A percentile compares a stretch with the other conserved stretches of the same genome.
Conservation (phyloP, 495 filamentous ascomycete genomes). For the Penicillium canariense region DNA sequence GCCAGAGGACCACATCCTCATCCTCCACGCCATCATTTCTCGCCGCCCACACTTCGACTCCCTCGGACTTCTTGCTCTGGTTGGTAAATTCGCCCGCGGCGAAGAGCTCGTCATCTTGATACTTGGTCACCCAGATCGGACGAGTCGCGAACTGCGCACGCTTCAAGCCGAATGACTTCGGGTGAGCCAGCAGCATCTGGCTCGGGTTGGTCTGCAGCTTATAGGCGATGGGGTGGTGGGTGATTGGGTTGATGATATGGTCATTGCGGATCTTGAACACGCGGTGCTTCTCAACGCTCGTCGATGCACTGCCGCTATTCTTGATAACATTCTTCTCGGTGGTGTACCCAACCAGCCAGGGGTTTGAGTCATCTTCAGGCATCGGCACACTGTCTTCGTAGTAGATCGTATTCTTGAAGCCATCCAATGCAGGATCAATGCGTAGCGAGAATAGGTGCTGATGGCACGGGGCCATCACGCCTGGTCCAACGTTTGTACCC, state of each 20-base stretch:
- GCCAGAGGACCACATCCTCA: conserved; percentile 44
- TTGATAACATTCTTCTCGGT: conserved; percentile 59
- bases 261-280: conserved; percentile 82
- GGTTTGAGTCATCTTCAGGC: conserved; percentile 69
- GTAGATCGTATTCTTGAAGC: conserved; percentile 64
- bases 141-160: conserved; percentile 82
- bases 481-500: conserved; percentile 85
- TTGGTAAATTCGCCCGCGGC: conserved; percentile 86
- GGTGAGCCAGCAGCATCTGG: conserved; percentile 75
- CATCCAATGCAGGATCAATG: conserved; percentile 80
- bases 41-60: conserved; percentile 42
- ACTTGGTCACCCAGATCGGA: conserved; percentile 78
- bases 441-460: conserved; percentile 92
- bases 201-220: conserved; percentile 71
- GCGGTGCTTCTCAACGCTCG: conserved; percentile 61
- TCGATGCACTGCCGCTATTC: conserved; percentile 61
- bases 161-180: conserved; percentile 65
- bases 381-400: conserved; percentile 73
- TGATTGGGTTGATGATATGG: conserved; percentile 64
- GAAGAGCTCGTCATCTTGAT: conserved; percentile 77
- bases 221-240: conserved; percentile 73
- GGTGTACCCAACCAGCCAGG: conserved; percentile 73
- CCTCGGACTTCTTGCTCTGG: conserved; percentile 63
- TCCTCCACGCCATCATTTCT: conserved; percentile 50
- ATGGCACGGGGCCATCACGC: conserved; percentile 74